A percentile compares a stretch with the other conserved stretches of the same genome.
phyloP scores from a whole-genome alignment of 192 early-diverging fungal genomes.

The Geranomyces variabilis region DNA sequence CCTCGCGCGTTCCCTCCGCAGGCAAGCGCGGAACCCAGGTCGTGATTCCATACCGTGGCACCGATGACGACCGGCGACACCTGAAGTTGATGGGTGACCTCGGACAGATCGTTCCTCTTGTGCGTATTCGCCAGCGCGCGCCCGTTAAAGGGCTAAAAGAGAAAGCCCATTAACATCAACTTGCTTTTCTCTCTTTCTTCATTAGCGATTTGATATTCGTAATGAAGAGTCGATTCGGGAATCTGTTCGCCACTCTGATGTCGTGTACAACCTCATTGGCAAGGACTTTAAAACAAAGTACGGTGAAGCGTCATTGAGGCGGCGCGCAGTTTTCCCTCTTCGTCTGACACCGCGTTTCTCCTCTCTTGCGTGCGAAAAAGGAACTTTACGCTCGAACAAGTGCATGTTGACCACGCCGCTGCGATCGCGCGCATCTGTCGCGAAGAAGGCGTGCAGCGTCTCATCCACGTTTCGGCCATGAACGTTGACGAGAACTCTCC shows the following conservation, averaged over 20 bases:
- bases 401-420: conserved; percentile 84
- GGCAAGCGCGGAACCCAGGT: conserved; percentile 88
- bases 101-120: conserved; percentile 87
- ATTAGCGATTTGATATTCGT: conserved; percentile 83
- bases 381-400: conserved; percentile 86
- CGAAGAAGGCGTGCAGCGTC: conserved; percentile 79
- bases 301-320: neutral
- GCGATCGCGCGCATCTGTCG: conserved; percentile 75
- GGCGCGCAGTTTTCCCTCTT: neutral
- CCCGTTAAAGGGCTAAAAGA: too few species aligned
- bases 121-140: conserved; percentile 30
- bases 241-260: conserved; percentile 89
- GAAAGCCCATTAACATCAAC: too few species aligned
- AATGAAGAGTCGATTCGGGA: conserved; percentile 83
- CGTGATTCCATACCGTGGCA: conserved; percentile 85
- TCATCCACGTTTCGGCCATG: conserved; percentile 89
- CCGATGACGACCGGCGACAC: conserved; percentile 81
- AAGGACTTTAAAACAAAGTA: conserved; percentile 88
- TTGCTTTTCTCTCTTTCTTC: neutral
- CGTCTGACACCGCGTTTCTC: too few species aligned
- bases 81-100: conserved; percentile 94
- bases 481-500: conserved; percentile 75
- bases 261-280: conserved; percentile 94
- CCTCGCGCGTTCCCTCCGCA: conserved; percentile 32
- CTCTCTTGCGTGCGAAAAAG: conserved; percentile 35